Conservation (phyloP, 2,329 filamentous ascomycete genomes). For the Exserohilum turcica region DNA sequence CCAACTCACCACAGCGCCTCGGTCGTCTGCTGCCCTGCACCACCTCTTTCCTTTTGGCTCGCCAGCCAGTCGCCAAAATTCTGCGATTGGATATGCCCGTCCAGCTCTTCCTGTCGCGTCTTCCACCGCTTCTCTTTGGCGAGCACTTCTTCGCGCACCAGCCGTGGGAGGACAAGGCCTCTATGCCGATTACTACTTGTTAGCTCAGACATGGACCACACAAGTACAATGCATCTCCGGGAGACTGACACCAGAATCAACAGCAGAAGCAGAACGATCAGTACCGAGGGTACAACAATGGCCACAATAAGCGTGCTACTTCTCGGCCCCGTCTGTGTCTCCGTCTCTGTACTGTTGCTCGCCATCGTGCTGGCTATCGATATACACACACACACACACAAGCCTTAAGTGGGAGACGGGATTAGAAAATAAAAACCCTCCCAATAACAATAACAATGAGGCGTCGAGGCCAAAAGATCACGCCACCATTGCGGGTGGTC, state of each 20-base stretch:
- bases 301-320: conserved; percentile 33
- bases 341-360: conserved; percentile 17
- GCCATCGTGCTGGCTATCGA: conserved; percentile 15
- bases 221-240: neutral
- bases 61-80: conserved; percentile 42
- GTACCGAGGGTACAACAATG: conserved; percentile 40
- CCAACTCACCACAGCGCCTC: conserved; percentile 36
- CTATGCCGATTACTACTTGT: conserved; percentile 25
- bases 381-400: neutral
- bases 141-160: conserved; percentile 16
- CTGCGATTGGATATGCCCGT: conserved; percentile 39
- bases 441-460: no score
- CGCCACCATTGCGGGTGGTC: conserved; percentile 42
- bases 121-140: conserved; percentile 30
- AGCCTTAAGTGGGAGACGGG: neutral
- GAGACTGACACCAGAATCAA: conserved; percentile 38
- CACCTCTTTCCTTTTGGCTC: conserved; percentile 29
- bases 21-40: conserved; percentile 17
- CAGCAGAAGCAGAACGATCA: conserved; percentile 37
- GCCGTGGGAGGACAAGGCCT: conserved; percentile 28
- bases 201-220: conserved; percentile 6
- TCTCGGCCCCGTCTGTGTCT: neutral
- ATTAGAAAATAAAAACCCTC: no score
- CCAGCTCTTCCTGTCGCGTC: conserved; percentile 38
- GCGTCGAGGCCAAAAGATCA: no score